Base-by-base conservation (phyloP, 2,329 filamentous ascomycete species). In the Pseudogymnoascus sp. region DNA sequence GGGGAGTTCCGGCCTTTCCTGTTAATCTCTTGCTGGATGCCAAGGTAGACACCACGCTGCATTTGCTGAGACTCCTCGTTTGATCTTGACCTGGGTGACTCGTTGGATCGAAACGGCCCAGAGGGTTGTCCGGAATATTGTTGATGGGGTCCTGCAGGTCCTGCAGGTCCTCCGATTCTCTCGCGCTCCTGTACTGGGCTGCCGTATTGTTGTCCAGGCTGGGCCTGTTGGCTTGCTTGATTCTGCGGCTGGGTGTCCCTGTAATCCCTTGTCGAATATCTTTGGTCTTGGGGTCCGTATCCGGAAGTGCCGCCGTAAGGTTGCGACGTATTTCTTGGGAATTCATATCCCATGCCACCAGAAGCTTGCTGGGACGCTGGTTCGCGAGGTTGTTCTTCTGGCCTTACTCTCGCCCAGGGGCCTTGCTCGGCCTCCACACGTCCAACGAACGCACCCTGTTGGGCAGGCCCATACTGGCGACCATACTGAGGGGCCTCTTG, bases 1-100 rank as follows among this genome's bases (percentile, higher is more conserved):
- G 93, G 93, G 7, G 93, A 97, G 40, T 91, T 82, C 59, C 93
- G 87, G 1, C 93, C 93, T 67, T 89, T 89, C 61, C 91, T 86
- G 71, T 91, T 92, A 65, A 88, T 87, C 63, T 90, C 88, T 69
- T 96, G 91, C 46, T 83, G 81, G 10, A 96, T 82, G 2, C 86
- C 87, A n/a, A 96, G 79, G 46, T 96, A 80, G 38, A 84, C 87
- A 65, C 89, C 81, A 65, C 81, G 86, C 59, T 83, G 83, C 7
- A 76, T 77, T 38, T 84, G 81, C 41, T 84, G 80, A 77, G 81
- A 62, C 82, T 83, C 61, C 82, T 84, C 67, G 74, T 72, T 31
- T 19, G 74, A 69, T 68, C 79, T 71, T 68, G 75, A 72, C 64
- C 77, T 70, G 65, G 81, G 72, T 46, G 76, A 75, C 24, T 81